Percentiles rank a stretch among this genome's conserved stretches.
Conservation (phyloP, 1,139 yeast genomes). For the Hemisphaericaspora subhashii region DNA sequence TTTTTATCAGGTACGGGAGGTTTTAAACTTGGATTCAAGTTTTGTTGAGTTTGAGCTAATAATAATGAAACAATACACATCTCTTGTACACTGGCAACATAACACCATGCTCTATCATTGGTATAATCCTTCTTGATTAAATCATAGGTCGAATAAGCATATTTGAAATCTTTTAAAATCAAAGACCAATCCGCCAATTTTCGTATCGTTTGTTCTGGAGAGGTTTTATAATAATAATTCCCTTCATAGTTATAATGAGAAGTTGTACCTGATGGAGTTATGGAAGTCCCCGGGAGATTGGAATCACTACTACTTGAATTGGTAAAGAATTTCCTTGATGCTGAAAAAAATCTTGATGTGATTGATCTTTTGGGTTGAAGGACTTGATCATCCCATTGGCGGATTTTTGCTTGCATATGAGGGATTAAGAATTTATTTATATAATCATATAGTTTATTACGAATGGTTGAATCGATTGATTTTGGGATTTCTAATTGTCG, state of each 20-base stretch:
- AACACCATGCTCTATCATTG: conserved; percentile 78
- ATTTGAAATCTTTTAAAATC: conserved; percentile 83
- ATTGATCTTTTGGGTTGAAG: conserved; percentile 70
- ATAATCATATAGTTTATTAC: conserved; percentile 50
- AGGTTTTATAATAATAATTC: conserved; percentile 55
- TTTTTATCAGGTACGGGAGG: conserved; percentile 35
- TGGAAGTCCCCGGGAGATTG: conserved; percentile 9
- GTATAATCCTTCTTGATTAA: conserved; percentile 75
- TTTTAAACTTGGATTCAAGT: conserved; percentile 10
- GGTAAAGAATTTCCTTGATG: conserved; percentile 57
- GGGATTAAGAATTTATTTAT: conserved; percentile 63
- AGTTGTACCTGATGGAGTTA: conserved; percentile 8
- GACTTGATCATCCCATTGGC: conserved; percentile 76
- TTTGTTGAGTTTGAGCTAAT: conserved; percentile 58
- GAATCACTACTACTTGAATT: conserved; percentile 21
- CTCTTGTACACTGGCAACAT: conserved; percentile 84
- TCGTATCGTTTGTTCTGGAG: conserved; percentile 75
- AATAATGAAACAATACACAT: conserved; percentile 77
- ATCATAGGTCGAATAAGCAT: conserved; percentile 84
- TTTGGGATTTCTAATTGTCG: conserved; percentile 33
- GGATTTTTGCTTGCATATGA: conserved; percentile 73
- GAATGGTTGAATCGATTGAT: conserved; percentile 40
- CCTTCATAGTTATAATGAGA: conserved; percentile 40
- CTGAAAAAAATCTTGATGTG: conserved; percentile 72
- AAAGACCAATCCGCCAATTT: conserved; percentile 91